Percentiles rank a stretch among this genome's conserved stretches.
These are phyloP conservation scores for Fragaria nilgerrensis DNA, from an alignment of 306 rosid species.

Conservation along the genomic window DNA sequence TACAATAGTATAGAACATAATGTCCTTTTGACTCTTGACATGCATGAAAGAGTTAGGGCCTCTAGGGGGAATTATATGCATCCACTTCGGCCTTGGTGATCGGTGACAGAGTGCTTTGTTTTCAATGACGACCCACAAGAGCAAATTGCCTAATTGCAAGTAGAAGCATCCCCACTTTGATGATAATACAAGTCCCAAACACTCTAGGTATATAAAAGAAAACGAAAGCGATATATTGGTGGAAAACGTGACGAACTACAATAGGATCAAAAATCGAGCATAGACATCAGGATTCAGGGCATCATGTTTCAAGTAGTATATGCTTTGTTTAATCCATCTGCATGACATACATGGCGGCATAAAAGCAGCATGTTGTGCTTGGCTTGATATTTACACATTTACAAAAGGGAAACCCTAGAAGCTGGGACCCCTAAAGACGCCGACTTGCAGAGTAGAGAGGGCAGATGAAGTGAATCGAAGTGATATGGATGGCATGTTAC, in stretches of 20 bases:
- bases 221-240: background rate
- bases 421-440: background rate
- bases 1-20: background rate
- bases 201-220: background rate
- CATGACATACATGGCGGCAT: background rate
- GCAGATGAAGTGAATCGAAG: constrained; percentile 2
- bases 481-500: background rate
- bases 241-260: background rate
- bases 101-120: background rate
- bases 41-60: background rate
- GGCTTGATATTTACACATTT: background rate
- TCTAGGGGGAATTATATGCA: background rate
- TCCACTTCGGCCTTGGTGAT: background rate
- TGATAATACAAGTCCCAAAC: constrained; percentile 4
- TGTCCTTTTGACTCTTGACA: background rate
- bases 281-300: background rate
- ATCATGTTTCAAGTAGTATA: background rate
- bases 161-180: background rate
- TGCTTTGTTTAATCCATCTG: background rate
- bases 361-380: background rate
- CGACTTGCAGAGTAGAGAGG: background rate
- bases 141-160: background rate
- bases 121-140: background rate
- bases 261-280: background rate
- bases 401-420: background rate